Evolutionary conservation across 148 eudicot genomes (phyloP).

Genomic region (Talinum fruticosum): DNA sequence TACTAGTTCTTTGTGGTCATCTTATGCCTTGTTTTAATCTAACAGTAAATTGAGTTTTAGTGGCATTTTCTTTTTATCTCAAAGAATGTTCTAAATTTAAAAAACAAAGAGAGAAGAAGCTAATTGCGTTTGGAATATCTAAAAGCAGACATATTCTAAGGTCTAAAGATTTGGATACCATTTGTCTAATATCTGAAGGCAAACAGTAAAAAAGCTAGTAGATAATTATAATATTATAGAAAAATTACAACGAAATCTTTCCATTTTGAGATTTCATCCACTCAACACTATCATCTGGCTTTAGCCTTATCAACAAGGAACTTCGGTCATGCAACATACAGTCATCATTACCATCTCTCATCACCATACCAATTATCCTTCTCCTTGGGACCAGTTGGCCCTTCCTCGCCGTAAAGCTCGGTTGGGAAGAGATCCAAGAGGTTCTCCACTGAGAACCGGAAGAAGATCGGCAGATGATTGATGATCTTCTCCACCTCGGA

Average conservation of each 20-base stretch:
- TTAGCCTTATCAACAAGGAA: too few species aligned
- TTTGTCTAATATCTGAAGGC: background rate
- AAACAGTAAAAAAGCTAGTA: background rate
- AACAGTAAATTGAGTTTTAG: too few species aligned
- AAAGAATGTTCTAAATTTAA: background rate
- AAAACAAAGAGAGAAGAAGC: background rate
- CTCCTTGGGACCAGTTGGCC: conserved; percentile 98
- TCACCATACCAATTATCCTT: conserved; percentile 94
- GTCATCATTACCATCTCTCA: conserved; percentile 65
- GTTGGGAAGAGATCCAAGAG: conserved; percentile 77
- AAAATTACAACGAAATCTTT: background rate
- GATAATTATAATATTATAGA: too few species aligned
- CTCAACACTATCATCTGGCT: background rate
- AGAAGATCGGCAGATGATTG: conserved; percentile 56
- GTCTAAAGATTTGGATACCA: background rate
- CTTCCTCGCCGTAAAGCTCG: conserved; percentile 85
- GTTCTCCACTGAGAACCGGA: conserved; percentile 68
- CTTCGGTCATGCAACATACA: background rate
- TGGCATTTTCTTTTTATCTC: background rate
- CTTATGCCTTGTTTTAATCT: background rate
- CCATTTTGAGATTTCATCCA: background rate
- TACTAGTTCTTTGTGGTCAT: too few species aligned
- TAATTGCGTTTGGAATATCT: background rate
- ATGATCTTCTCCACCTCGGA: conserved; percentile 78
- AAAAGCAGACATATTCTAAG: background rate